These are phyloP conservation scores for Sporothrix curviconia DNA, from an alignment of 2,329 filamentous ascomycete genomes.

Conservation along the genomic window DNA sequence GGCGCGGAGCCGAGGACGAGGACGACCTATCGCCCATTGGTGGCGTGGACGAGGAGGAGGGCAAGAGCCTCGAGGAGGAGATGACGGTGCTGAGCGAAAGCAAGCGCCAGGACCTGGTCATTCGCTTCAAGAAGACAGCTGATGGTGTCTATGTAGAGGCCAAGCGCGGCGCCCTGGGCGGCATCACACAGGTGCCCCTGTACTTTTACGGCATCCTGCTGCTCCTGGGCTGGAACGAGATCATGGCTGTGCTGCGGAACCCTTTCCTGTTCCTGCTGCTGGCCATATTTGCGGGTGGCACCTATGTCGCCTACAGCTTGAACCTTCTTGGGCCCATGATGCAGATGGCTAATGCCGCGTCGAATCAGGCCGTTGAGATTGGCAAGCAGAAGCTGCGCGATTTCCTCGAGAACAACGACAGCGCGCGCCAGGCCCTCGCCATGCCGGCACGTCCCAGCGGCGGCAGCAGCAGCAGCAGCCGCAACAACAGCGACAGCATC, in stretches of 20 bases:
- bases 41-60: slow-evolving; percentile 89
- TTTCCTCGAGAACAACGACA: slow-evolving; percentile 82
- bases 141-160: slow-evolving; percentile 98
- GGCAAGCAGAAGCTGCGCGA: slow-evolving; percentile 86
- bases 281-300: slow-evolving; percentile 65
- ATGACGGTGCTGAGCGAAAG: slow-evolving; percentile 88
- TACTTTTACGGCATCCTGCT: slow-evolving; percentile 91
- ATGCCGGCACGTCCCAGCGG: slow-evolving; percentile 50
- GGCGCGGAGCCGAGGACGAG: slow-evolving; percentile 74
- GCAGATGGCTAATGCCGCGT: slow-evolving; percentile 88
- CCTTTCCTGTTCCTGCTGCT: slow-evolving; percentile 54
- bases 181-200: slow-evolving; percentile 84
- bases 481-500: slow-evolving; percentile 41
- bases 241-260: slow-evolving; percentile 55
- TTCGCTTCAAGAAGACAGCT: slow-evolving; percentile 96
- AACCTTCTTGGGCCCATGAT: slow-evolving; percentile 95
- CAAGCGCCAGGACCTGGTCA: slow-evolving; percentile 84
- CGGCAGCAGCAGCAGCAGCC: background rate
- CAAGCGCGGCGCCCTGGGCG: slow-evolving; percentile 92
- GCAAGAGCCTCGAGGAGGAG: slow-evolving; percentile 91
- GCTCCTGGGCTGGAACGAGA: slow-evolving; percentile 97
- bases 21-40: slow-evolving; percentile 85
- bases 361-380: slow-evolving; percentile 78
- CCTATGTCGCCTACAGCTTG: slow-evolving; percentile 85
- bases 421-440: slow-evolving; percentile 72